Evolutionary conservation across 805 yeast genomes (phyloP), one percentile per base, ranked within the genome.

Genomic region (Tetrapisispora fleetii): DNA sequence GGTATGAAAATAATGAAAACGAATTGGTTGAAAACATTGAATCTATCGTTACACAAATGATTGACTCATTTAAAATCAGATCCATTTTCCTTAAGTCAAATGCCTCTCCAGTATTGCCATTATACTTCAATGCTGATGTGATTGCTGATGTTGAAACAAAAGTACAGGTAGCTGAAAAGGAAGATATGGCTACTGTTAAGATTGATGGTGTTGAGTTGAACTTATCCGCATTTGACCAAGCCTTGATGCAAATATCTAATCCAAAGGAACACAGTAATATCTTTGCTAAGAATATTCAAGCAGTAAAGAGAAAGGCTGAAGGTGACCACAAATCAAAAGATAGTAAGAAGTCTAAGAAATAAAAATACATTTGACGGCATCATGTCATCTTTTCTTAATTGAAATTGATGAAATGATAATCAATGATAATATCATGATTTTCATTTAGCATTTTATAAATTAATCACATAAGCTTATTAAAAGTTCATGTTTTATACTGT

Each of bases 21-120:
- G 71, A 81, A 36, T 64, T 89, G 50, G 72, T 74, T 10, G 81
- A 77, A 43, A 89, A 89, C 65, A 67, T 83, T 42, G 68, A 73
- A 27, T 74, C 76, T 39, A 78, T 86, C 14, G 65, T 79, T 36
- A 64, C 69, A 24, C 67, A 71, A 46, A 74, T 88, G 53, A 59
- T 69, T 19, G 57, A 57, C 21, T 57, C 60, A 22, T 68, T 68
- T 36, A 66, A 66, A 38, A 74, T 78, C 62, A 83, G 80, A 67
- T 77, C 77, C 37, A 69, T 83, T 33, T 78, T 76, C 59, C 63
- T 85, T 52, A 88, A 88, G 70, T 74, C 91, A 13, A 69, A 73
- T 49, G 65, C 68, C 39, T 86, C 96, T 19, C 96, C 96, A 19
- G 78, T 90, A 9, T 71, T 93, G 58, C 98, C 99, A 41, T 72